Evolutionary conservation across 306 rosid species (phyloP).

Genomic region (Senna tora): DNA sequence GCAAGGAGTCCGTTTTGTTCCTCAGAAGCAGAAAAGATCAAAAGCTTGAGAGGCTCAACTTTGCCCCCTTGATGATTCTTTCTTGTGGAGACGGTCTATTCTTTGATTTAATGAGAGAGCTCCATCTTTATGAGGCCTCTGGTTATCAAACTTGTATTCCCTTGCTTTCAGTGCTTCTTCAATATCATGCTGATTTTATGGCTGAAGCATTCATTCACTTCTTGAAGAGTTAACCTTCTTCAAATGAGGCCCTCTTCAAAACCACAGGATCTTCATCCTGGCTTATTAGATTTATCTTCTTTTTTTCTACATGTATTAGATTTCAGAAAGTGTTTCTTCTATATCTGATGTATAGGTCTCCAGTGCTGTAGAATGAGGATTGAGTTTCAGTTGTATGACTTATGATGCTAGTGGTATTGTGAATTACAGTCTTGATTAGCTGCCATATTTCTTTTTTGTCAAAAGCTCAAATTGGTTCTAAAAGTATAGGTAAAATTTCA

Average conservation of each 20-base stretch:
- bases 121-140: not conserved
- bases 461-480: no score
- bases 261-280: not conserved
- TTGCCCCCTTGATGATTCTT: constrained; percentile 10
- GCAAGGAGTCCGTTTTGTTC: constrained; percentile 71
- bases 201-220: constrained; percentile 15
- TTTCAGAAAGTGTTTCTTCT: constrained; percentile 21
- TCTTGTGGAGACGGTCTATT: constrained; percentile 21
- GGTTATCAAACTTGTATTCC: not conserved
- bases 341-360: constrained; percentile 33
- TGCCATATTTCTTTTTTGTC: not conserved
- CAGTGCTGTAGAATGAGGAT: constrained; percentile 12
- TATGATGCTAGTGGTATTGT: not conserved
- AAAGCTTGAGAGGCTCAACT: constrained; percentile 45
- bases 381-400: constrained; percentile 24
- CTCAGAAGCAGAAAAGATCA: constrained; percentile 77
- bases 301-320: constrained; percentile 13
- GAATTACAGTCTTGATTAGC: not conserved
- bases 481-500: no score
- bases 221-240: constrained; percentile 7
- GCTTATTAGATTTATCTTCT: not conserved
- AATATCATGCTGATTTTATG: constrained; percentile 2
- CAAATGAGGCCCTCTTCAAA: not conserved
- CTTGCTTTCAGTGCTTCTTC: not conserved
- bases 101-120: constrained; percentile 31